A percentile compares a stretch with the other conserved stretches of the same genome.
These are phyloP conservation scores for Aureobasidium sp. DNA, from an alignment of 2,329 filamentous ascomycete species.

Conservation along the genomic window DNA sequence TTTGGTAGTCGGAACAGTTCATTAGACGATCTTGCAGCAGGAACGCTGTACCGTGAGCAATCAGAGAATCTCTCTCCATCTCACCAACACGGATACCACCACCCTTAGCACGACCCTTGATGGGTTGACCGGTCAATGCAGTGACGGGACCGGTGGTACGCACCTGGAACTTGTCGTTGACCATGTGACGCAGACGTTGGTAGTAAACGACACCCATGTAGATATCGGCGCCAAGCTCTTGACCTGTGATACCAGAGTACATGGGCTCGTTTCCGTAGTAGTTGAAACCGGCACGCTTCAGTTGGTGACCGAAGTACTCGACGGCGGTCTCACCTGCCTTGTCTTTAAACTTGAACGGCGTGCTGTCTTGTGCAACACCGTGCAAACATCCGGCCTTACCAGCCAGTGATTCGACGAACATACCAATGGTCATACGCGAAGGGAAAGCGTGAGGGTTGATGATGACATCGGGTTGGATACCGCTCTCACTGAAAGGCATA, in stretches of 20 bases:
- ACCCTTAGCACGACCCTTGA: constrained; percentile 92
- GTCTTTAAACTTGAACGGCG: constrained; percentile 75
- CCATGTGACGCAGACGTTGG: constrained; percentile 97
- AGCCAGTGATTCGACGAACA: constrained; percentile 96
- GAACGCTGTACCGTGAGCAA: constrained; percentile 93
- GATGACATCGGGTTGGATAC: constrained; percentile 94
- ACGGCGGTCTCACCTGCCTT: constrained; percentile 85
- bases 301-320: constrained; percentile 93
- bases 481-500: constrained; percentile 94
- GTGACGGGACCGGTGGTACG: constrained; percentile 92
- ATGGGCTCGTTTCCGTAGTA: constrained; percentile 98
- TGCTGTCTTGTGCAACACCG: constrained; percentile 91
- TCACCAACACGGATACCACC: constrained; percentile 98
- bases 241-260: constrained; percentile 94
- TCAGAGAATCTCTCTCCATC: constrained; percentile 93
- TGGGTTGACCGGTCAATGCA: constrained; percentile 84
- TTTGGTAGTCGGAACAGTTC: constrained; percentile 92
- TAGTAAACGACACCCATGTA: constrained; percentile 98
- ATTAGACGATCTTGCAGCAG: constrained; percentile 89
- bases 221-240: constrained; percentile 90
- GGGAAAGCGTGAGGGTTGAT: constrained; percentile 99
- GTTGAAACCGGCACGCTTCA: constrained; percentile 92
- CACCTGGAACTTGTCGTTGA: constrained; percentile 99
- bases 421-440: constrained; percentile 98
- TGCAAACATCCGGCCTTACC: constrained; percentile 93